Evolutionary conservation across 2,329 filamentous ascomycete species (phyloP), one percentile per base, ranked within the genome.

Genomic region (Ophiocordyceps australis): DNA sequence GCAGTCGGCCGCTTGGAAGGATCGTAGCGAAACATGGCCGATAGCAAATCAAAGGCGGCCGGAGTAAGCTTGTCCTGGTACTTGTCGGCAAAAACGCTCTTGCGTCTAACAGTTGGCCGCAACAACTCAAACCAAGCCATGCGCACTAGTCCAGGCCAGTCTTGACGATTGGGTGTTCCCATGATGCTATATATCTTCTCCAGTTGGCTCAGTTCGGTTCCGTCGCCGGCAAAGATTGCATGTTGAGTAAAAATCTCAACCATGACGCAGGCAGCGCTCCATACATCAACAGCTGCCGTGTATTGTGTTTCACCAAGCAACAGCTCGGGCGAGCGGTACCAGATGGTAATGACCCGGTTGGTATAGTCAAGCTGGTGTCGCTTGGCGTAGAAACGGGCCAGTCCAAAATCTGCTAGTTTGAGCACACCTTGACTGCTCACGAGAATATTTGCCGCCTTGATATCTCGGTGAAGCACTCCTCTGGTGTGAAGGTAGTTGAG

Each of bases 41-140:
- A 60, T 5, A 95, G 62, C 10, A 98, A 60, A 22, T 92, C 77
- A 40, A 91, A 82, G 4, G 82, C 86, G 21, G 75, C 76, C 0
- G 77, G 67, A 1, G 80, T 80, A 10, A 95, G 57, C 24, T 71
- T 63, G 17, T 82, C 73, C 36, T 66, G 66, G 46, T 93, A 98
- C 41, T 77, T 79, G 17, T 91, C 77, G 18, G 74, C 73, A 44
- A 98, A 94, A 2, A 75, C 62, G 33, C 71, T 78, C 21, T 71
- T 67, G 35, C 73, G 70, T 32, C 74, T 72, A 35, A 78, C 73
- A 2, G 66, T 70, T 2, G 86, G 85, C 10, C 83, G 66, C 35
- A 98, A 64, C 11, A 98, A 66, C 48, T 93, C 81, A 43, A 92
- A 95, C 89, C 89, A 98, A 9, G 86, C 80, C 72, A 94, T 89